phyloP scores from a whole-genome alignment of 2,329 filamentous ascomycete species.

The Cladophialophora yegresii region DNA sequence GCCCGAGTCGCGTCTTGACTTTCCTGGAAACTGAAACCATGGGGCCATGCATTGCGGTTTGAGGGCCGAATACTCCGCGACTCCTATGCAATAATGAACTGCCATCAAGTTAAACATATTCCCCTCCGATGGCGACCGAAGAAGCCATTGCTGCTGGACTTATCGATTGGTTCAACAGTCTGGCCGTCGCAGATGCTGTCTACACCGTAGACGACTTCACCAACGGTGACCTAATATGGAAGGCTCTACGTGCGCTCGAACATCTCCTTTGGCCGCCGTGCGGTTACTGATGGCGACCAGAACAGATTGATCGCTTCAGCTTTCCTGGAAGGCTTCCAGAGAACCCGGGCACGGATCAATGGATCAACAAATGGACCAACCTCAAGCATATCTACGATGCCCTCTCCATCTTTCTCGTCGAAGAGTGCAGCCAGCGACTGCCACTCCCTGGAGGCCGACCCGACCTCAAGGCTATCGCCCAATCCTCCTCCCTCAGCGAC shows the following conservation, averaged over 20 bases:
- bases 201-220: constrained; percentile 43
- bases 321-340: constrained; percentile 53
- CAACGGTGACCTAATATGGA: constrained; percentile 51
- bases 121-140: constrained; percentile 47
- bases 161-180: constrained; percentile 48
- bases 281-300: constrained; percentile 35
- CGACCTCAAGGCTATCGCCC: constrained; percentile 52
- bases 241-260: constrained; percentile 42
- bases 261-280: background rate
- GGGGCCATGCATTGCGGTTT: constrained; percentile 14
- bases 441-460: constrained; percentile 48
- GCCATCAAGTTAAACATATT: constrained; percentile 11
- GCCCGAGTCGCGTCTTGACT: constrained; percentile 11
- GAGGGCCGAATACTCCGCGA: background rate
- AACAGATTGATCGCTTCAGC: constrained; percentile 52
- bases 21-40: constrained; percentile 23
- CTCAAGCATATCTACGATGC: constrained; percentile 53
- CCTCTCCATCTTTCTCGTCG: constrained; percentile 49
- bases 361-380: constrained; percentile 54
- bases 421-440: constrained; percentile 48
- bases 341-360: constrained; percentile 47
- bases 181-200: constrained; percentile 33
- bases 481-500: constrained; percentile 47
- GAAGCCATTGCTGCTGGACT: constrained; percentile 50
- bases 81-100: constrained; percentile 26